Base-by-base conservation (phyloP, 208 protist species). In the Leishmania tropica region DNA sequence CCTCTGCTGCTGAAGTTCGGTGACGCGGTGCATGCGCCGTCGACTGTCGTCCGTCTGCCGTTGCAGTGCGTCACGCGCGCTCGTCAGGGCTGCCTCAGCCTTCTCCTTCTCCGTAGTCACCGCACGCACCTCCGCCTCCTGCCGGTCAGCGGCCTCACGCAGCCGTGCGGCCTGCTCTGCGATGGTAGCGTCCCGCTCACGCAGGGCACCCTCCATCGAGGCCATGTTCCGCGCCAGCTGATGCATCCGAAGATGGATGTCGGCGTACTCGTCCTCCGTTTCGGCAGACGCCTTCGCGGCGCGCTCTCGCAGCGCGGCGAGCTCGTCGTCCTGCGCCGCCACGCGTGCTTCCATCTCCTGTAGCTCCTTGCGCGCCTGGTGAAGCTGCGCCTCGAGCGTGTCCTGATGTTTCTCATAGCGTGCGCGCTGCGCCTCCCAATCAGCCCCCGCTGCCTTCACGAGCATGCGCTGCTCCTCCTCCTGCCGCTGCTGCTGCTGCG, bases 21-120 rank as follows among this genome's bases (percentile, higher is more conserved):
- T 73, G 13, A 92, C 64, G 35, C 89, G 89, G 75, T 91, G 81
- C 86, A 92, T 91, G 42, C 88, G 88, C 24, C 85, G 83, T 24
- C 89, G 87, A 28, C 92, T 80, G 47, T 92, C 93, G n/a, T 91
- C 88, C 6, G 88, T 91, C 56, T 94, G 93, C 67, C 86, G 78
- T 75, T 93, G 84, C 64, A 94, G 75, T 17, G 81, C 81, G 35
- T 81, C 88, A 1, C 75, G 83, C 21, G 56, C 60, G 65, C 13
- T 42, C 7, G 78, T 31, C 62, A 86, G 68, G 28, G 65, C 81
- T 11, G 81, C 60, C 73, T 83, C 87, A n/a, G 72, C 62, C 64
- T 87, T 75, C 42, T 78, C 40, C 81, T 81, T 78, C 40, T 83
- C 81, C 72, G 78, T 75, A 54, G 79, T 70, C 68, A 73, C 37